phyloP scores from a whole-genome alignment of 2,329 filamentous ascomycete species.

The Dothideomycetes sp. region DNA sequence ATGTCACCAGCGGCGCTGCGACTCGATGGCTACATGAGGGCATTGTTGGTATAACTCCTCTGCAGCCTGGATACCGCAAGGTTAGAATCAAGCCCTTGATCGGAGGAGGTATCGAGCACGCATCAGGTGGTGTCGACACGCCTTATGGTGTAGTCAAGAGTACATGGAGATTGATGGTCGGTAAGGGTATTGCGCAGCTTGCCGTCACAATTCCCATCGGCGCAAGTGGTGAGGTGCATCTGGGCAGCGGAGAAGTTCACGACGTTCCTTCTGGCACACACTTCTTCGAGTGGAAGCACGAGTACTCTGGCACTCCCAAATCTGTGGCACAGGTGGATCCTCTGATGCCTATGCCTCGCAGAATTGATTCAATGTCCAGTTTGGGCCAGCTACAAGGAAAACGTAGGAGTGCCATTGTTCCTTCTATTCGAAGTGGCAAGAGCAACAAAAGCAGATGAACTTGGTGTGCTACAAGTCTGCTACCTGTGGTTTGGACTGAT shows the following conservation, averaged over 20 bases:
- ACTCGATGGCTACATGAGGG: constrained; percentile 11
- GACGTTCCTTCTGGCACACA: constrained; percentile 2
- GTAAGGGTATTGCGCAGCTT: not conserved
- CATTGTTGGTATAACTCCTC: constrained; percentile 5
- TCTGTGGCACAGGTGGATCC: not conserved
- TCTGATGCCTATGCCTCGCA: not conserved
- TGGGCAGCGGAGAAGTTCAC: not conserved
- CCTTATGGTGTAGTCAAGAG: constrained; percentile 3
- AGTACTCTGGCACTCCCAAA: not conserved
- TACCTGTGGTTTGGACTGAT: not conserved
- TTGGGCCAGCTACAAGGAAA: not conserved
- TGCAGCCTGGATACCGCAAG: constrained; percentile 5
- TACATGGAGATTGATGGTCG: not conserved
- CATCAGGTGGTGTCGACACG: constrained; percentile 2
- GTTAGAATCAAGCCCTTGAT: constrained; percentile 2
- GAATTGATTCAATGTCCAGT: not conserved
- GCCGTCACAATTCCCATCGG: not conserved
- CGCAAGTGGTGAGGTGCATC: constrained; percentile 1
- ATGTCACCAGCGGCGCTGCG: constrained; percentile 1
- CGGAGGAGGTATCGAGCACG: constrained; percentile 2
- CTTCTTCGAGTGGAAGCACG: constrained; percentile 5
- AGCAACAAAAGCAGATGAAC: not conserved
- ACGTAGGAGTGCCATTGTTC: not conserved
- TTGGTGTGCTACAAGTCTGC: not conserved
- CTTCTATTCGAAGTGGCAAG: too few species aligned